Conservation (phyloP, 805 yeast species). For the Candida nemodendra region DNA sequence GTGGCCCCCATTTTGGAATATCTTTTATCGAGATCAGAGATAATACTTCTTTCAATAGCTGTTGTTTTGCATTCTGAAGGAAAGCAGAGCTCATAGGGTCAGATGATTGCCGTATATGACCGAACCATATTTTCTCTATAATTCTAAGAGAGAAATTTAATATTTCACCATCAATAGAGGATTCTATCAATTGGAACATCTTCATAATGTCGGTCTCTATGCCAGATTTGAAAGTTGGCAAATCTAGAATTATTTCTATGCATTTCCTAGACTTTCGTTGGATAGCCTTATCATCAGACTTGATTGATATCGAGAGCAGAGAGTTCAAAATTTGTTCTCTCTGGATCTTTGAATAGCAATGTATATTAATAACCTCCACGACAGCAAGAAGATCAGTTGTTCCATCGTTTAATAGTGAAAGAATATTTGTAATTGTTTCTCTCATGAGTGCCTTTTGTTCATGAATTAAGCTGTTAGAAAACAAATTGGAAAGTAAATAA, state of each 20-base stretch:
- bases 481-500: constrained; percentile 22
- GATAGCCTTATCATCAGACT: not conserved
- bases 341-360: constrained; percentile 41
- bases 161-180: constrained; percentile 6
- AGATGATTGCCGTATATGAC: constrained; percentile 40
- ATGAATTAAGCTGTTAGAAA: constrained; percentile 41
- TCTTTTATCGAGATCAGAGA: not conserved
- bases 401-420: not conserved
- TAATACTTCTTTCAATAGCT: constrained; percentile 3
- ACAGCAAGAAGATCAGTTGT: constrained; percentile 1
- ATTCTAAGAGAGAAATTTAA: constrained; percentile 25
- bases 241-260: constrained; percentile 41
- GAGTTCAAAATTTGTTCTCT: constrained; percentile 31
- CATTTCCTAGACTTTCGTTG: not conserved
- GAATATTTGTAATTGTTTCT: constrained; percentile 16
- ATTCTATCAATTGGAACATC: constrained; percentile 14
- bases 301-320: constrained; percentile 11
- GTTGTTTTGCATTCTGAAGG: constrained; percentile 9
- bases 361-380: constrained; percentile 43
- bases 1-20: not conserved
- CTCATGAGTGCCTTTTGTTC: constrained; percentile 45
- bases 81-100: constrained; percentile 29
- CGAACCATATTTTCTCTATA: constrained; percentile 38
- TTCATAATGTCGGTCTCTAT: constrained; percentile 40
- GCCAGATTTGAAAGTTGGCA: constrained; percentile 54